Evolutionary conservation across 495 filamentous ascomycete species (phyloP), one percentile per base, ranked within the genome.

Genomic region (Xylaria castorea): DNA sequence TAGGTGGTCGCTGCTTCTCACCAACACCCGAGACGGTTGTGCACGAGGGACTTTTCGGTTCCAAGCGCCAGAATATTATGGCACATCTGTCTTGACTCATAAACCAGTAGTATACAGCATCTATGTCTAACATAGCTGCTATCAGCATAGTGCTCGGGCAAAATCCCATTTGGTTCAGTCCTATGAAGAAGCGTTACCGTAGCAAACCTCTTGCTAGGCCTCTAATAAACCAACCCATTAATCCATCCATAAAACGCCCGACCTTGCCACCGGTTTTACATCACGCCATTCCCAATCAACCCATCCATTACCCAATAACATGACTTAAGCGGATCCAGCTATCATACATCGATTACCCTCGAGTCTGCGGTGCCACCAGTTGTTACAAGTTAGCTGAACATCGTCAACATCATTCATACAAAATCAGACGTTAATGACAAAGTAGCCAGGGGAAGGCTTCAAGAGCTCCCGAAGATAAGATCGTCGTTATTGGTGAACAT

Each of bases 401-500:
- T 68, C 66, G 7, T 66, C 16, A 30, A 50, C n/a, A 0, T 34
- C 63, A 50, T 66, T 48, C 63, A 46, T 46, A 16, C 34, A 34
- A 48, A 50, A 46, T 50, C 63, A 48, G 27, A 34, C n/a, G 1
- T 32, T 34, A 7, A 53, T n/a, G 9, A 53, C 64, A 53, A 53
- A 36, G 46, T 5, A 53, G 20, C 25, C 30, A 34, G 64, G 6
- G 12, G n/a, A 25, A 67, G 27, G 14, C 42, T 27, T 79, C 63
- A 79, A 30, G 58, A 66, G 58, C 66, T 81, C 12, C 85, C 85
- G 68, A 87, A 87, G 75, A 85, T 85, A 36, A 85, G 75, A 74
- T 87, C 85, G 36, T 80, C 82, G 44, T 79, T 80, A 40, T 78
- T 76, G 36, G 78, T 82, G 72, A 85, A 85, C 83, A 80, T 85